A percentile compares a stretch with the other conserved stretches of the same genome.
phyloP scores from a whole-genome alignment of 2,329 filamentous ascomycete genomes.

The Thielaviopsis populi region DNA sequence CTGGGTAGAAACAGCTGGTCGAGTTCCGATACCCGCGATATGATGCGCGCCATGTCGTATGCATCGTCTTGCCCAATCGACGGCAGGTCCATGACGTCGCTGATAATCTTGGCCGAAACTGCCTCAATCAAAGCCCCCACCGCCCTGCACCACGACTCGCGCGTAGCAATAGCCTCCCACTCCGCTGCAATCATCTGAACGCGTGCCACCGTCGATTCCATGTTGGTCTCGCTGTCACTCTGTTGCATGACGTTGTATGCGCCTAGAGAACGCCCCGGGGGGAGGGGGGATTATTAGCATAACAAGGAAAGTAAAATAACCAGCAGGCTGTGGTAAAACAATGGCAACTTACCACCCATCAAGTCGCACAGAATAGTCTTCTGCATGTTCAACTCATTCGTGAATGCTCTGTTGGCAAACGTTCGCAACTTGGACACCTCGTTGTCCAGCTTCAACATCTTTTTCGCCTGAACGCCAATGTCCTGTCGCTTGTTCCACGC shows the following conservation, averaged over 20 bases:
- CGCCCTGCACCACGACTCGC: conserved; percentile 48
- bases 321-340: neutral
- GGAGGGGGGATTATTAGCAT: no score
- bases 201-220: conserved; percentile 38
- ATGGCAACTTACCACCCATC: conserved; percentile 32
- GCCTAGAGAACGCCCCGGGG: conserved; percentile 22
- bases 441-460: conserved; percentile 42
- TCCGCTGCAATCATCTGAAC: conserved; percentile 38
- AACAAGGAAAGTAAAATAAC: neutral
- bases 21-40: conserved; percentile 40
- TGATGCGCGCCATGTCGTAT: conserved; percentile 44
- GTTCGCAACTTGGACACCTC: conserved; percentile 44
- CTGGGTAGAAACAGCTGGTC: conserved; percentile 45
- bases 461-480: conserved; percentile 34
- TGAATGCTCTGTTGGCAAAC: conserved; percentile 48
- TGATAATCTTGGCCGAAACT: conserved; percentile 42
- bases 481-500: conserved; percentile 41
- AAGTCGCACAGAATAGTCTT: conserved; percentile 47
- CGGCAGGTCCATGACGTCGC: conserved; percentile 46
- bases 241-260: conserved; percentile 46
- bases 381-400: conserved; percentile 44
- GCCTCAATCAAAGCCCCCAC: conserved; percentile 45
- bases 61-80: conserved; percentile 50
- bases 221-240: conserved; percentile 36
- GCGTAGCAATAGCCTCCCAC: conserved; percentile 44